Base-by-base conservation (phyloP, 768 basidiomycete species). In the Boletus sensibilis region DNA sequence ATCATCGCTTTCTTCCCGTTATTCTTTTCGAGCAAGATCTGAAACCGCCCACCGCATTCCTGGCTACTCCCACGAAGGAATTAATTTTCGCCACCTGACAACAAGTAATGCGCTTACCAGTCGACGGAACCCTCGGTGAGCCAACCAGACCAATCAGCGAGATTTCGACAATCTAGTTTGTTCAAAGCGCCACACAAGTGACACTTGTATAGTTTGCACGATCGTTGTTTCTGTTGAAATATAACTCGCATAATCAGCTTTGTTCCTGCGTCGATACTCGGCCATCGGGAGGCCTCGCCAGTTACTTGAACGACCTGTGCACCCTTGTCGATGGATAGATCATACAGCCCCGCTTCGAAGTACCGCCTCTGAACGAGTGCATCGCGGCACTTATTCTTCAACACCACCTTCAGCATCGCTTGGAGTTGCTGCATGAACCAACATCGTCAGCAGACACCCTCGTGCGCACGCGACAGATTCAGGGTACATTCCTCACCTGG, bases 191-290 rank as follows among this genome's bases (percentile, higher is more conserved):
- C 64, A 3, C 67, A 67, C 41, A 71, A 23, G 18, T 57, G 64
- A 18, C 64, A 66, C 5, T 50, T 52, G 45, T 52, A 66, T 11
- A 21, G 4, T 14, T 55, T 55, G 45, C 45, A 60, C 16, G 61
- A 64, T 1, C 13, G 52, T 16, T 63, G 57, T 33, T 59, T 55
- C 34, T 59, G 57, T 12, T 66, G 53, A 35, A 70, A 60, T 2
- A 70, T 13, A 5, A 71, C 58, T 1, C 63, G 60, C 63, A 68
- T 63, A 41, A 66, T 54, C 16, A 68, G 5, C 27, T 63, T 68
- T 2, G 64, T 69, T 18, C 67, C 67, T 1, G 69, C 55, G 25
- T 64, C 64, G 20, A 69, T 61, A 9, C 42, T 34, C 4, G 67
- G 60, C 69, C 66, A 68, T 27, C 50, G 53, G 18, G 62, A 57